Evolutionary conservation across 805 yeast genomes (phyloP).

Genomic region (Nakazawaea molendinolei): DNA sequence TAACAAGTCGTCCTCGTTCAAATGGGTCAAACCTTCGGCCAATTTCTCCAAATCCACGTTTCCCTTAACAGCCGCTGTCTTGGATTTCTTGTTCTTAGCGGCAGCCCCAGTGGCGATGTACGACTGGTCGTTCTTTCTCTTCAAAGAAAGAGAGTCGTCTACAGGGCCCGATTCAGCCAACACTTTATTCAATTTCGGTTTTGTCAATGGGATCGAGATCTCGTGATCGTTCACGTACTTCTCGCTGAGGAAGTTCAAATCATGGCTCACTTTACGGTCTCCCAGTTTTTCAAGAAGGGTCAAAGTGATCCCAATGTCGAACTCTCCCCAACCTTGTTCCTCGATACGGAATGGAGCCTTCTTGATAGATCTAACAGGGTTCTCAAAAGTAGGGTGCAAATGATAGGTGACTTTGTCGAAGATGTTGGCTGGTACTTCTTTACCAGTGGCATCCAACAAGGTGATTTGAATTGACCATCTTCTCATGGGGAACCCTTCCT

Average conservation of each 20-base stretch:
- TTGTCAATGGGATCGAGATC: constrained; percentile 67
- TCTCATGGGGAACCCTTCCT: constrained; percentile 90
- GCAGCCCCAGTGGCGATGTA: constrained; percentile 19
- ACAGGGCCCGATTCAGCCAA: constrained; percentile 80
- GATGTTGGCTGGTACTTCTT: constrained; percentile 76
- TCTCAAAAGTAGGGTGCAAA: constrained; percentile 89
- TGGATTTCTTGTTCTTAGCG: constrained; percentile 45
- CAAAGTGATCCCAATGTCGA: constrained; percentile 76
- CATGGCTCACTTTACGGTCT: constrained; percentile 81
- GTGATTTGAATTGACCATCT: constrained; percentile 81
- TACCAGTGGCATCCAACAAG: constrained; percentile 72
- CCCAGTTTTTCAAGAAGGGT: constrained; percentile 82
- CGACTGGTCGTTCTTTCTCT: constrained; percentile 11
- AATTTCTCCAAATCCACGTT: constrained; percentile 81
- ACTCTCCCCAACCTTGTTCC: constrained; percentile 99
- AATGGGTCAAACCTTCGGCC: constrained; percentile 83
- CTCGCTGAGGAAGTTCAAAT: constrained; percentile 77
- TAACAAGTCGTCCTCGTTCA: constrained; percentile 86
- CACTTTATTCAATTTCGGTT: constrained; percentile 64
- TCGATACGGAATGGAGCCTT: constrained; percentile 80
- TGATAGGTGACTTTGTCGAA: constrained; percentile 91
- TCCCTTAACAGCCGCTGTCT: constrained; percentile 59
- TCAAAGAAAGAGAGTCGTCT: constrained; percentile 36
- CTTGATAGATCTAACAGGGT: constrained; percentile 77
- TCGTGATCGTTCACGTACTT: constrained; percentile 73